Percentiles rank a stretch among this genome's conserved stretches.
Conservation (phyloP, 139 green algal species). For the Coelastrella sp. region DNA sequence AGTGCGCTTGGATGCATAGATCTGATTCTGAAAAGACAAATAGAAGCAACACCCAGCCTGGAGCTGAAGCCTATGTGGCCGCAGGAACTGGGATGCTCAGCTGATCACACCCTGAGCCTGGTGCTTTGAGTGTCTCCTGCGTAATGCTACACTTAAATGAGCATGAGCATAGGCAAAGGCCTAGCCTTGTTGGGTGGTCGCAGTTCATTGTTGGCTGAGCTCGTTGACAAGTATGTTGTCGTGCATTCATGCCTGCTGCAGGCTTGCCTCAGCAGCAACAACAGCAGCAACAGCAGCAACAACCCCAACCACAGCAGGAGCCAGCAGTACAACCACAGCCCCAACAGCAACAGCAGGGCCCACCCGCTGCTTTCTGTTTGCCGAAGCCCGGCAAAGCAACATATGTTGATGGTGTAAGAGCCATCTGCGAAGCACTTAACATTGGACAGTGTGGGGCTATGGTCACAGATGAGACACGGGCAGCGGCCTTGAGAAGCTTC, state of each 20-base stretch:
- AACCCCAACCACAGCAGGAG: neutral
- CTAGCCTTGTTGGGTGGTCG: too few relatives aligned
- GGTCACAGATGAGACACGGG: conserved; percentile 18
- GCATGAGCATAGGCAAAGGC: too few relatives aligned
- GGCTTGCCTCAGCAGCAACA: neutral
- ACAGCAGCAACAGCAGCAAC: conserved; percentile 17
- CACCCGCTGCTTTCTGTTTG: neutral
- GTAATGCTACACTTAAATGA: too few relatives aligned
- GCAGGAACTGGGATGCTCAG: too few relatives aligned
- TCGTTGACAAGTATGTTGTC: neutral
- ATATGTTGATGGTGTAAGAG: conserved; percentile 23
- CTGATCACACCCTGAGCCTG: too few relatives aligned
- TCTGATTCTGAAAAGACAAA: too few relatives aligned
- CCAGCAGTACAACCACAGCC: neutral
- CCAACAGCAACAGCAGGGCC: conserved; percentile 5
- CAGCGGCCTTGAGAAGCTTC: neutral
- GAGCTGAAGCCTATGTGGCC: too few relatives aligned
- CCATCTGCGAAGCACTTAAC: neutral
- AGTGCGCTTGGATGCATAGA: too few relatives aligned
- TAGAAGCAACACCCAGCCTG: too few relatives aligned
- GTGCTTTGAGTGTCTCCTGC: too few relatives aligned
- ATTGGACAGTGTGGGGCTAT: neutral
- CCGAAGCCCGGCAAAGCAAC: conserved; percentile 1
- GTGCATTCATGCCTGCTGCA: neutral
- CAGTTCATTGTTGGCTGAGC: too few relatives aligned